These are phyloP conservation scores for Hypoxylon sp. DNA, from an alignment of 2,329 filamentous ascomycete genomes.

Conservation along the genomic window DNA sequence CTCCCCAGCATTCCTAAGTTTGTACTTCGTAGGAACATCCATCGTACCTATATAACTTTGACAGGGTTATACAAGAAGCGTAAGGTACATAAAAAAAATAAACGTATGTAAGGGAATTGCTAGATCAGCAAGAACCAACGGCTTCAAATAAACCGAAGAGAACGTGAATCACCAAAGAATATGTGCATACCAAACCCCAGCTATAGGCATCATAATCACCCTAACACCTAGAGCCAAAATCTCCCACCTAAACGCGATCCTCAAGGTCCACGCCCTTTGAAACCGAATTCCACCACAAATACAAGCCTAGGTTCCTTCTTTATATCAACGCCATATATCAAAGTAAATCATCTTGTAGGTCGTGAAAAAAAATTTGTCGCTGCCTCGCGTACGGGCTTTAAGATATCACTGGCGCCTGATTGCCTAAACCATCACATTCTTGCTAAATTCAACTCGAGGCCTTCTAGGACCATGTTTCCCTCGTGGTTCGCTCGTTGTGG, in stretches of 20 bases:
- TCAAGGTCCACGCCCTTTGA: constrained; percentile 12
- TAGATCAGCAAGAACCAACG: constrained; percentile 1
- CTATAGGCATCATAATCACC: constrained; percentile 15
- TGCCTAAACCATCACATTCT: constrained; percentile 30
- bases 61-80: constrained; percentile 16
- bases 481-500: constrained; percentile 39
- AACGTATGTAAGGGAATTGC: constrained; percentile 7
- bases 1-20: constrained; percentile 7
- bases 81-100: constrained; percentile 28
- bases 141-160: constrained; percentile 1
- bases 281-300: constrained; percentile 17
- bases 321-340: constrained; percentile 26
- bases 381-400: neutral
- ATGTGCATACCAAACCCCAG: constrained; percentile 9
- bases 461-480: constrained; percentile 39
- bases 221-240: constrained; percentile 23
- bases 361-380: neutral
- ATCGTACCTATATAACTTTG: constrained; percentile 11
- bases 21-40: constrained; percentile 9
- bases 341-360: constrained; percentile 16
- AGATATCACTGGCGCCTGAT: neutral
- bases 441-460: constrained; percentile 38
- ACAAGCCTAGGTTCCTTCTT: constrained; percentile 19
- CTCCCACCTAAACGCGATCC: constrained; percentile 13
- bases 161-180: constrained; percentile 18